Percentiles rank a stretch among this genome's conserved stretches.
Evolutionary conservation across 2,329 filamentous ascomycete species (phyloP).

Genomic region (Curvularia sp.): DNA sequence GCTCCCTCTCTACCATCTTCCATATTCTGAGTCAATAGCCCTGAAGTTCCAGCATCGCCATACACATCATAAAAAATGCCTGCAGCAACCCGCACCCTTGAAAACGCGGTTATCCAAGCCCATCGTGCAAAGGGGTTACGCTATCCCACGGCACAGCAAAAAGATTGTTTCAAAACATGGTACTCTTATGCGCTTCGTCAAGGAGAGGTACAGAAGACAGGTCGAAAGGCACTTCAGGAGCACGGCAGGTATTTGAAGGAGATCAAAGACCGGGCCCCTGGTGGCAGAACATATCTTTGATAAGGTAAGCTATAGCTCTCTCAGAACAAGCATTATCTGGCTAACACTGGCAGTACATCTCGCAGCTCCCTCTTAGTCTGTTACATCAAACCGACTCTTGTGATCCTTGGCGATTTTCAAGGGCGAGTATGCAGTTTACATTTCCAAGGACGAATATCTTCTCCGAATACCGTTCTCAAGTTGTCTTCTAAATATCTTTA

Average conservation of each 20-base stretch:
- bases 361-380: background rate
- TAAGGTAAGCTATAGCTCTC: background rate
- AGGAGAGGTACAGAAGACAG: constrained; percentile 33
- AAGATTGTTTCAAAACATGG: constrained; percentile 49
- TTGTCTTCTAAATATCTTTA: background rate
- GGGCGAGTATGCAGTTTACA: background rate
- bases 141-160: constrained; percentile 40
- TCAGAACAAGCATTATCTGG: background rate
- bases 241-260: constrained; percentile 36
- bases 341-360: background rate
- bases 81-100: constrained; percentile 39
- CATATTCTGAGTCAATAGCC: background rate
- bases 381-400: background rate
- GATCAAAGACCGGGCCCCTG: constrained; percentile 34
- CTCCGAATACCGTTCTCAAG: background rate
- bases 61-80: constrained; percentile 31
- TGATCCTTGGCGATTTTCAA: background rate
- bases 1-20: background rate
- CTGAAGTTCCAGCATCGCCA: background rate
- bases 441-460: background rate
- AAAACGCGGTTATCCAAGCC: constrained; percentile 43
- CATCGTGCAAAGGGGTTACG: constrained; percentile 48
- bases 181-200: constrained; percentile 45
- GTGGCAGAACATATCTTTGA: constrained; percentile 44
- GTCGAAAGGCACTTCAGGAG: constrained; percentile 29